Evolutionary conservation across 1,284 basidiomycete genomes (phyloP), one percentile per base, ranked within the genome.

Genomic region (Trichosporon sp.): DNA sequence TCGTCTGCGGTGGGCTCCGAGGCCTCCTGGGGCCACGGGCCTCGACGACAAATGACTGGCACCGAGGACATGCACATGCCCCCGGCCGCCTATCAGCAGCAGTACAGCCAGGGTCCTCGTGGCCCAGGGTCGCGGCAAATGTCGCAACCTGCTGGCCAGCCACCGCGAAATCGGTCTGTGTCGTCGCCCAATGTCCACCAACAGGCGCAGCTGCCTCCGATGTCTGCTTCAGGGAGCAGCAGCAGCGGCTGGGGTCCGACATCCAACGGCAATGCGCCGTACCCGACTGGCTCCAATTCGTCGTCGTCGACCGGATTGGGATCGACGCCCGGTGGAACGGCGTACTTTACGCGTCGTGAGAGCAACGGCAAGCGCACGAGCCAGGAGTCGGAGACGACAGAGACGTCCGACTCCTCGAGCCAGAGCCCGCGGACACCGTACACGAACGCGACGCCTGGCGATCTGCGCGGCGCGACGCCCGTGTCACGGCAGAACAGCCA

Each of bases 361-460:
- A 72, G 70, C 58, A 70, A 70, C 11, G 76, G 75, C 42, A 80
- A 81, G 71, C 72, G 80, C 56, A 78, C 80, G 4, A 78, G 76
- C 34, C 71, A 74, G n/a, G 78, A 77, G 38, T 76, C 73, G 35
- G 77, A 80, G 29, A 79, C 80, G 15, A 83, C 83, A 6, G 80
- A 83, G 68, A 80, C 80, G 4, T 82, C 81, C 5, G 82, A 82
- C 51, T 80, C 78, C 12, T 81, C 79, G 18, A 77, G 76, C 47
- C 80, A 81, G 63, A 74, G 72, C 60, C 81, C 82, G 7, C 77
- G 81, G 23, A 81, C 85, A 87, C 72, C 89, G 85, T 75, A 85
- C 85, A 68, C 70, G 25, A 73, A 86, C 86, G 62, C 87, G 86
- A 72, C 87, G 86, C 85, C 72, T 85, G 87, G 78, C 86, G 74